Evolutionary conservation across 371 early-diverging fungal species (phyloP), one percentile per base, ranked within the genome.

Genomic region (Lichtheimia ornata): DNA sequence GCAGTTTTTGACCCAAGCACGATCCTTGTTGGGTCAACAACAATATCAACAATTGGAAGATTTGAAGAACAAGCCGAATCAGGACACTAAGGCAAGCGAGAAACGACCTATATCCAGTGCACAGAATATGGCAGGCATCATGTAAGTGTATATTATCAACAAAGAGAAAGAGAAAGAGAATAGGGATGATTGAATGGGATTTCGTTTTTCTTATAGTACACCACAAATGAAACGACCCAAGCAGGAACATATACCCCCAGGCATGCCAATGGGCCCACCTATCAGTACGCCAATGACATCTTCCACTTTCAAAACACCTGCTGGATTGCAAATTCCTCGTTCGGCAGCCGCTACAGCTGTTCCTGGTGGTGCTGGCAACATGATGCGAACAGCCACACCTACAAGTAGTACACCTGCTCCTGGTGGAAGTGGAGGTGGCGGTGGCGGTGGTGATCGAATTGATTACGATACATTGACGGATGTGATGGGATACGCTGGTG

Each of bases 401-500:
- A 43, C 51, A 25, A 22, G 50, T 27, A n/a, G 15, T 52, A 22
- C 53, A 27, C 56, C 72, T 22, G 58, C 66, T 43, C 45, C 59
- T 43, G 47, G 47, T 47, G 47, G n/a, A 6, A 15, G 47, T 47
- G 47, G 44, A 14, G 44, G 47, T 17, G 22, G 47, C 11, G 47
- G 47, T 22, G 47, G 45, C 1, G 45, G 45, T 4, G 18, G 45
- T 0, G 76, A 84, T 45, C 76, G 72, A 52, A 79, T 81, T 64
- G 86, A 87, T 58, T 83, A 76, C 59, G 86, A 87, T 44, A 77
- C 82, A 35, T 62, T 94, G 25, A 89, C 90, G 50, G 94, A 94
- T 72, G 94, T 92, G 5, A 92, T 92, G 79, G 89, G 88, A 4
- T 93, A 91, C 73, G 89, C 88, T 1, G 95, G 94, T n/a, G 88